Base-by-base conservation (phyloP, 768 basidiomycete genomes). In the Fibroporia radiculosa region DNA sequence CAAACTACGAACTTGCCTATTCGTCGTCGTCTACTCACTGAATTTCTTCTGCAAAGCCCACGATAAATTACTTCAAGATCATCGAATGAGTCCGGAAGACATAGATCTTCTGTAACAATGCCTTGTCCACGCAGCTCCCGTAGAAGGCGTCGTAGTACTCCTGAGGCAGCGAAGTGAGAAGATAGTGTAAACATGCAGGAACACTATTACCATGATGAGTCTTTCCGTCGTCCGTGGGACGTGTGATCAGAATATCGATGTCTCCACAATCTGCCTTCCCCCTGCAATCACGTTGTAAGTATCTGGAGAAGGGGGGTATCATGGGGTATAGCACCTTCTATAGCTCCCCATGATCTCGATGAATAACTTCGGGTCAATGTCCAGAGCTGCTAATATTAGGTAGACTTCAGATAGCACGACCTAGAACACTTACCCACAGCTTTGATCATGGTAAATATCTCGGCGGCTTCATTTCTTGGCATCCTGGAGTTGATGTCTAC, bases 271-370 rank as follows among this genome's bases (percentile, higher is more conserved):
- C 80, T 1, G 72, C 65, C 60, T 86, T 84, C 4, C 91, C 89
- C 47, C 91, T 88, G 31, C 18, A 22, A 16, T n/a, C 23, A 4
- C 35, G 31, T 35, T n/a, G 26, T 13, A 32, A 47, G 46, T 12
- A n/a, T n/a, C n/a, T n/a, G 35, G 40, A 43, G 27, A 14, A 40
- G 20, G 5, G 24, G 24, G 26, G 29, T n/a, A 7, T 28, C 18
- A 23, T 6, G 13, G 16, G 45, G 39, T n/a, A 32, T 19, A 6
- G 40, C 51, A 77, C 84, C 88, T 72, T 54, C 93, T 67, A 60
- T 83, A 97, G 51, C 88, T 91, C 1, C 93, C 93, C 93, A 95
- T 93, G 38, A 93, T 82, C 40, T 92, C 81, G 8, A 96, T 64
- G 55, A 76, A 80, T 20, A 93, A 57, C 42, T 76, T 74, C 4